Percentiles rank a stretch among this genome's conserved stretches.
phyloP scores from a whole-genome alignment of 208 protist genomes.

The Acanthamoeba lenticulata region DNA sequence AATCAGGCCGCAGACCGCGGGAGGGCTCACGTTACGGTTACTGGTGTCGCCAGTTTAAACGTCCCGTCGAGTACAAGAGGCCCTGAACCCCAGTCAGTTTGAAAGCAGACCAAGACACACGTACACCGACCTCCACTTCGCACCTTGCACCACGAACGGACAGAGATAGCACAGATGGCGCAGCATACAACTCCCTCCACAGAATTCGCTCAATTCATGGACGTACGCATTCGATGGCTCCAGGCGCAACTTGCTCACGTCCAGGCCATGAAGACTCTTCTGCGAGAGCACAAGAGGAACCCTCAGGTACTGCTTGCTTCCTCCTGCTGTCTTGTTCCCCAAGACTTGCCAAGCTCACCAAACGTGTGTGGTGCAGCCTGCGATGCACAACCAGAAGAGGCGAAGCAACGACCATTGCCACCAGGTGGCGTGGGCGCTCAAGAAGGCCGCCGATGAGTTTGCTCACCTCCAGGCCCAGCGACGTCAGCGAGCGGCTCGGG shows the following conservation, averaged over 20 bases:
- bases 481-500: background rate
- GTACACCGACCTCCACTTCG: no score
- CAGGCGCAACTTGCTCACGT: background rate
- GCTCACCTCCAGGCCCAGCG: background rate
- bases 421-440: background rate
- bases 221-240: background rate
- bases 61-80: no score
- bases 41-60: background rate
- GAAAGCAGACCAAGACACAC: no score
- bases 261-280: background rate
- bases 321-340: background rate
- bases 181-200: background rate
- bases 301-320: background rate
- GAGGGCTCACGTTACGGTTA: background rate
- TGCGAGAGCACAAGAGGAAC: background rate
- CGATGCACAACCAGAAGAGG: background rate
- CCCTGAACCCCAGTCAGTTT: no score
- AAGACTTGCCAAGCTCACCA: no score
- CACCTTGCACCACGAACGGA: background rate
- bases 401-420: conserved; percentile 18
- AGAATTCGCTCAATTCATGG: background rate
- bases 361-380: no score
- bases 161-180: background rate
- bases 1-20: background rate
- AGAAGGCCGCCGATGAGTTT: background rate